These are phyloP conservation scores for Austropuccinia psidii DNA, from an alignment of 1,284 basidiomycete genomes.

Conservation along the genomic window DNA sequence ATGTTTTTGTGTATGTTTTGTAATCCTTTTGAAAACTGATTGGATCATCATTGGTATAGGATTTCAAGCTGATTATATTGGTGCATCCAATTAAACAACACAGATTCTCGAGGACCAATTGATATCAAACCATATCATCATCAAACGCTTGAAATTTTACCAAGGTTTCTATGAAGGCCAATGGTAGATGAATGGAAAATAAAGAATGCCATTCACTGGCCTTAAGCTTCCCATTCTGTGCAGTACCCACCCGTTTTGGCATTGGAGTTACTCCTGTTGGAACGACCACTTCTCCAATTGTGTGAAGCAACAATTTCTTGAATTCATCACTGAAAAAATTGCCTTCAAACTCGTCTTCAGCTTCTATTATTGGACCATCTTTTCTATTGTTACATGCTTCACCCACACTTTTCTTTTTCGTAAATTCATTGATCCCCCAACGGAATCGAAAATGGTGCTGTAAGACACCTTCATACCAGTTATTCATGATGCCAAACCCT, in stretches of 20 bases:
- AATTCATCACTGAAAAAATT: neutral
- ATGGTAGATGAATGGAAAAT: conserved; percentile 2
- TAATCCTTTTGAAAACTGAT: neutral
- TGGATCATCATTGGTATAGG: neutral
- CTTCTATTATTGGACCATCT: too few species aligned
- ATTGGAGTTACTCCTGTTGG: neutral
- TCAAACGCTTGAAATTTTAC: neutral
- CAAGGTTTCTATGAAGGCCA: neutral
- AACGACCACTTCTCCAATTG: neutral
- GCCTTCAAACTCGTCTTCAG: neutral
- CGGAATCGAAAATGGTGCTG: neutral
- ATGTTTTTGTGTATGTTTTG: neutral
- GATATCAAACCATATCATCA: neutral
- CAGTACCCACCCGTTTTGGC: neutral
- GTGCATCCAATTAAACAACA: neutral
- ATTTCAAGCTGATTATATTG: neutral
- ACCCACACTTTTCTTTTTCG: neutral
- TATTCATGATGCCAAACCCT: neutral
- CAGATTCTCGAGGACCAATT: neutral
- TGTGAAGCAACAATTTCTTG: neutral
- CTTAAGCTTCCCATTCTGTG: conserved; percentile 16
- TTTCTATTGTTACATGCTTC: neutral
- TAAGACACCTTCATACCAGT: conserved; percentile 16
- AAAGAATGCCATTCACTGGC: conserved; percentile 18
- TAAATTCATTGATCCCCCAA: conserved; percentile 9